These are phyloP conservation scores for Prunus campanulata DNA, from an alignment of 306 rosid genomes.

Conservation along the genomic window DNA sequence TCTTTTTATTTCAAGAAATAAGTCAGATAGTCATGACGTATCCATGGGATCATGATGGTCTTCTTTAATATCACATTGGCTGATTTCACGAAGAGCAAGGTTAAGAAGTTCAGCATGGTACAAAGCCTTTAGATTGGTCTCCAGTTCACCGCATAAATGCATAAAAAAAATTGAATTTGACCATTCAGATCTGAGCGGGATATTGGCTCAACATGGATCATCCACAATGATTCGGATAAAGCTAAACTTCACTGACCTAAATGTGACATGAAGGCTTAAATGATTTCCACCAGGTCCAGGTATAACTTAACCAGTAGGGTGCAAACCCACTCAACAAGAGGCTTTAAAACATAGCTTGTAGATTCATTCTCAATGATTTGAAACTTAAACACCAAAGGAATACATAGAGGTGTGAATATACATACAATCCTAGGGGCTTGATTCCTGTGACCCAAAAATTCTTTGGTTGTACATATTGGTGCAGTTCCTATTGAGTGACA, in stretches of 20 bases:
- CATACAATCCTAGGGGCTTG: background rate
- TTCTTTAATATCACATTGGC: background rate
- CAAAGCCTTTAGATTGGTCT: background rate
- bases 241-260: background rate
- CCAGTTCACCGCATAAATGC: background rate
- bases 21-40: background rate
- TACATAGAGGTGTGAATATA: background rate
- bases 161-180: background rate
- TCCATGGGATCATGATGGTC: background rate
- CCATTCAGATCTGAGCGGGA: background rate
- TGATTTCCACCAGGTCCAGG: background rate
- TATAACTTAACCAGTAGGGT: background rate
- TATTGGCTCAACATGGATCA: background rate
- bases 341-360: background rate
- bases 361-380: background rate
- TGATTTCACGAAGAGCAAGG: background rate
- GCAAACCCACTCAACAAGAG: background rate
- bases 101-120: background rate
- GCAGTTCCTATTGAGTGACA: background rate
- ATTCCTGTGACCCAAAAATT: background rate
- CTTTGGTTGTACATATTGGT: background rate
- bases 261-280: background rate
- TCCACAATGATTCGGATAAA: background rate
- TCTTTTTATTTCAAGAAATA: background rate
- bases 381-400: background rate